A percentile compares a stretch with the other conserved stretches of the same genome.
These are phyloP conservation scores for Diplogelasinospora grovesii DNA, from an alignment of 495 filamentous ascomycete genomes.

Conservation along the genomic window DNA sequence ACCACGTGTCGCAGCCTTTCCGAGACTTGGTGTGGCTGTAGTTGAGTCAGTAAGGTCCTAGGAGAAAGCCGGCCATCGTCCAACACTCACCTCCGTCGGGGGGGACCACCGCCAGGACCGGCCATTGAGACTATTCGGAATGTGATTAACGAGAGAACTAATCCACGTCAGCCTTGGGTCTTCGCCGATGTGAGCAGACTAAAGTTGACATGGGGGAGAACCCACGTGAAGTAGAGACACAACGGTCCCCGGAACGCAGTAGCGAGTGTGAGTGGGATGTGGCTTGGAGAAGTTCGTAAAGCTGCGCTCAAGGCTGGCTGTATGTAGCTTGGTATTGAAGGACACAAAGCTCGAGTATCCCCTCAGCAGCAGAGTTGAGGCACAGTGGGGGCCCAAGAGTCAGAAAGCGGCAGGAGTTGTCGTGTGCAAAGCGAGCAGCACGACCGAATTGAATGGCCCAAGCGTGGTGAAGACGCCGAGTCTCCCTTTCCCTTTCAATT, in stretches of 20 bases:
- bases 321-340: constrained; percentile 6
- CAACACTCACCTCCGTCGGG: constrained; percentile 50
- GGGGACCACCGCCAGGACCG: constrained; percentile 66
- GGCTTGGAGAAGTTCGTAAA: constrained; percentile 21
- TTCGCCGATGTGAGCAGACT: background rate
- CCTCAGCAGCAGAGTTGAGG: constrained; percentile 5
- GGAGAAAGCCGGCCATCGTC: constrained; percentile 5
- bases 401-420: constrained; percentile 1
- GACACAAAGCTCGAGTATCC: constrained; percentile 9
- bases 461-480: too few relatives aligned
- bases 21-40: constrained; percentile 92
- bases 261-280: constrained; percentile 35
- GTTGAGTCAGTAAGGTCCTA: constrained; percentile 11
- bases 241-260: constrained; percentile 21
- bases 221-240: constrained; percentile 38
- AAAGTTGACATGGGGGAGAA: background rate
- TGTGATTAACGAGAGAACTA: constrained; percentile 37
- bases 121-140: constrained; percentile 50
- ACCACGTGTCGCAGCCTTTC: constrained; percentile 92
- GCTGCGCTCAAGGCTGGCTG: constrained; percentile 15
- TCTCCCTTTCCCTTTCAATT: too few relatives aligned
- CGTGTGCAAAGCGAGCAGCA: too few relatives aligned
- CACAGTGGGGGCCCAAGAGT: constrained; percentile 2
- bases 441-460: too few relatives aligned
- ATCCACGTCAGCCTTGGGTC: constrained; percentile 9